Conservation (phyloP, 352 stramenopile genomes). For the Thraustochytrium sp. region DNA sequence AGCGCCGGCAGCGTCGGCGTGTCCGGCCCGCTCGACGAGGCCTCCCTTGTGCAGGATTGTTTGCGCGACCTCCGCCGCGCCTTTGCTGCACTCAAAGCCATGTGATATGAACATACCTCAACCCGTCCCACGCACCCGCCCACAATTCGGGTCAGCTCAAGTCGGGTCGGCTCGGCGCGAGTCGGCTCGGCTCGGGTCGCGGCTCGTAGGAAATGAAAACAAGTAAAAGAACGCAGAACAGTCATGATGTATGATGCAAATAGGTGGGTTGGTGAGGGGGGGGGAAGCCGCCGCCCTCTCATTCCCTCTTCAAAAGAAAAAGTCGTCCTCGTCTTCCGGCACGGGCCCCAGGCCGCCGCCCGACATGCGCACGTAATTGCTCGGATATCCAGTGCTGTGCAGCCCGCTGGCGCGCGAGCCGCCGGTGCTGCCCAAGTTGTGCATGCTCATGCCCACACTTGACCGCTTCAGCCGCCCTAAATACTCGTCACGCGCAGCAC, state of each 20-base stretch:
- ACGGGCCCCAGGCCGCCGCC: not conserved
- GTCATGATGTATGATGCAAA: too few relatives aligned
- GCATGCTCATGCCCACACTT: not conserved
- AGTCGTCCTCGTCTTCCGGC: constrained; percentile 4
- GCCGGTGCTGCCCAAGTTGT: not conserved
- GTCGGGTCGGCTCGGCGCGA: too few relatives aligned
- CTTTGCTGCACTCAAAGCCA: not conserved
- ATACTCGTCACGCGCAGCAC: not conserved
- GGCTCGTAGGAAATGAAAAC: too few relatives aligned
- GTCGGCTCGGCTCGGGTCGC: too few relatives aligned
- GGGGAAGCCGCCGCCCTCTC: not conserved
- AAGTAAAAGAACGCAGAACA: too few relatives aligned
- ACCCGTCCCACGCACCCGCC: too few relatives aligned
- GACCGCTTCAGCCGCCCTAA: constrained; percentile 5
- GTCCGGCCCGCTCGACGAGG: too few relatives aligned
- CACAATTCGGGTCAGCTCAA: too few relatives aligned
- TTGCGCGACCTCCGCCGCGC: not conserved
- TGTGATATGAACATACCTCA: too few relatives aligned
- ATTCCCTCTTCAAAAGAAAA: not conserved
- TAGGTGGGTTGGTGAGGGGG: too few relatives aligned
- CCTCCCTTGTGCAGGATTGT: too few relatives aligned
- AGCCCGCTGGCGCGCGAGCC: not conserved
- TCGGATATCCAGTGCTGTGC: not conserved
- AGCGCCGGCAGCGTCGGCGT: too few relatives aligned
- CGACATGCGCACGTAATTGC: not conserved